A percentile compares a stretch with the other conserved stretches of the same genome.
Conservation (phyloP, 192 early-diverging fungal species). For the Geranomyces variabilis region DNA sequence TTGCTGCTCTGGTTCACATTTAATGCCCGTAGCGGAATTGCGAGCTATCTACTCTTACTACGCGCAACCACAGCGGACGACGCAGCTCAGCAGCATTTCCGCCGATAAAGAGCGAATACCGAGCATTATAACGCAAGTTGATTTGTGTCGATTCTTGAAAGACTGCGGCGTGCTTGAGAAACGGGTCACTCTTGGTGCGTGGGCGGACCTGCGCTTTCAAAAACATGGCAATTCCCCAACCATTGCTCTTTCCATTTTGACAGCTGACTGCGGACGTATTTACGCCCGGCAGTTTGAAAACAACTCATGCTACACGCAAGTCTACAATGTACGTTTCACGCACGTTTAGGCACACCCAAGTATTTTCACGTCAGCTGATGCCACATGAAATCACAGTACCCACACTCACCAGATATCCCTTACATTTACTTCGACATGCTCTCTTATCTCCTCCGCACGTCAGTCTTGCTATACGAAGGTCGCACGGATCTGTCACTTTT, state of each 20-base stretch:
- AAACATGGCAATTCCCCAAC: too few relatives aligned
- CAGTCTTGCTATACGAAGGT: constrained; percentile 41
- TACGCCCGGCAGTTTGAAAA: constrained; percentile 38
- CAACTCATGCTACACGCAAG: constrained; percentile 21
- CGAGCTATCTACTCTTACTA: constrained; percentile 47
- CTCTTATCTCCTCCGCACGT: constrained; percentile 40
- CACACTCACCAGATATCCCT: constrained; percentile 41
- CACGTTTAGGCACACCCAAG: background rate
- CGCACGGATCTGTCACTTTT: constrained; percentile 38
- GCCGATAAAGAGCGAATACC: constrained; percentile 8
- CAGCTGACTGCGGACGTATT: constrained; percentile 9
- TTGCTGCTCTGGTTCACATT: background rate
- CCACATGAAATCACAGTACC: constrained; percentile 33
- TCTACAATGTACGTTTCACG: constrained; percentile 38
- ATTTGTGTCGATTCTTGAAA: constrained; percentile 49
- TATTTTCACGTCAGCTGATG: background rate
- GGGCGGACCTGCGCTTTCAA: background rate
- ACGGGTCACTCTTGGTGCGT: constrained; percentile 39
- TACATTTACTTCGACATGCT: constrained; percentile 56
- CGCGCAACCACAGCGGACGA: constrained; percentile 10
- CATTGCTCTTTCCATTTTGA: too few relatives aligned
- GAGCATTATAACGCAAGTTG: constrained; percentile 31
- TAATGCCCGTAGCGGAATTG: constrained; percentile 32
- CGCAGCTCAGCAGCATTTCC: background rate
- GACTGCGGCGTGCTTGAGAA: constrained; percentile 37